Base-by-base conservation (phyloP, 1,284 basidiomycete species). In the Cryptococcus floricola region DNA sequence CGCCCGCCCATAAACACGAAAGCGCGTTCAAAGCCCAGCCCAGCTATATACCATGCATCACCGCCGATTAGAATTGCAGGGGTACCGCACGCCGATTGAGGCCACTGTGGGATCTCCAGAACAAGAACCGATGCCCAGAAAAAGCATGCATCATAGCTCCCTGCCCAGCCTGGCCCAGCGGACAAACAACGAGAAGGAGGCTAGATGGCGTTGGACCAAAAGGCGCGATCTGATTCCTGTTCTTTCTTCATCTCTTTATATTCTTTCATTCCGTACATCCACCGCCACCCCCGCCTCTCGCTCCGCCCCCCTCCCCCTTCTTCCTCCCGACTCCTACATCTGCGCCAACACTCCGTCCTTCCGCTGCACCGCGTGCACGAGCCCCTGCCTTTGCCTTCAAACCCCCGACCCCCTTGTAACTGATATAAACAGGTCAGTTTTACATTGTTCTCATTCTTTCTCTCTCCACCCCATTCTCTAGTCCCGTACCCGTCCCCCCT, bases 201-300 rank as follows among this genome's bases (percentile, higher is more conserved):
- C 9, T 10, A 16, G n/a, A 9, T 10, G 23, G 41, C 10, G 41
- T n/a, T 42, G 41, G 18, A 41, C n/a, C 38, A 4, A 13, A n/a
- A 42, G 31, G 41, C 16, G n/a, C 23, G 41, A 16, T 42, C n/a
- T 23, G 6, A 42, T 42, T 42, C 41, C 19, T 23, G n/a, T 56
- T 39, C 16, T 57, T 52, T 25, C 53, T 18, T 52, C 39, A 19
- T 54, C 49, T 51, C 38, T 48, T 41, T 43, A 38, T 50, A 34
- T 39, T 57, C 42, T 37, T 34, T 25, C 56, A 39, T 39, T 48
- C 19, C 27, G 34, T 19, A 12, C 39, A 34, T 48, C 48, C 53
- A 50, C 34, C 53, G 23, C 2, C 51, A 25, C 37, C 39, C 48
- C 25, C 50, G 23, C 14, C 19, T 50, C 37, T 37, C 52, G 46